Evolutionary conservation across 139 green algal species (phyloP).

Genomic region (Chlorella sp.): DNA sequence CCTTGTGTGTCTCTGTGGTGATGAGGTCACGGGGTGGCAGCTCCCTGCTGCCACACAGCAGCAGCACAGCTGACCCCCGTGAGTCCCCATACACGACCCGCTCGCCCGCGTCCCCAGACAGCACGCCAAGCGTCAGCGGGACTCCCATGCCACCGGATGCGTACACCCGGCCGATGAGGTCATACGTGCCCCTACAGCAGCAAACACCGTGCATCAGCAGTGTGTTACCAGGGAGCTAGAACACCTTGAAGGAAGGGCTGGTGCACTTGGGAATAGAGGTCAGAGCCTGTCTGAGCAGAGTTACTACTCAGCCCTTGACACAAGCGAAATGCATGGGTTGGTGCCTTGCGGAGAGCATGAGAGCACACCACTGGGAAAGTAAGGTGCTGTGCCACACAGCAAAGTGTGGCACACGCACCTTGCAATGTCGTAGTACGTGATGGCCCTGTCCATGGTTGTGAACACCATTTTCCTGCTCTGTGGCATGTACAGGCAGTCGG

Average conservation of each 20-base stretch:
- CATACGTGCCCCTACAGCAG: conserved; percentile 55
- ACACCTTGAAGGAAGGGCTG: too few species aligned
- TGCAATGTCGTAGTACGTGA: conserved; percentile 78
- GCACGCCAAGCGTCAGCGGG: conserved; percentile 48
- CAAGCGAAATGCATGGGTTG: too few species aligned
- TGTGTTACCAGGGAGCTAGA: too few species aligned
- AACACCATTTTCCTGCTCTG: conserved; percentile 52
- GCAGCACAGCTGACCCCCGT: conserved; percentile 45
- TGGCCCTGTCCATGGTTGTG: conserved; percentile 57
- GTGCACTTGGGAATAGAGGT: too few species aligned
- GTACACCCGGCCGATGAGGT: conserved; percentile 53
- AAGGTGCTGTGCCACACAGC: too few species aligned
- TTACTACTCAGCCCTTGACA: too few species aligned
- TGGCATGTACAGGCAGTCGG: conserved; percentile 48
- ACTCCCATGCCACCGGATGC: conserved; percentile 55
- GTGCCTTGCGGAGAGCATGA: too few species aligned
- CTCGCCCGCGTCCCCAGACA: conserved; percentile 41
- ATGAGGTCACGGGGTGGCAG: conserved; percentile 50
- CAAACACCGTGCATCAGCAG: too few species aligned
- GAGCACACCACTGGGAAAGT: too few species aligned
- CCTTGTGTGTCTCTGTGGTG: conserved; percentile 54
- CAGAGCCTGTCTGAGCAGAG: too few species aligned
- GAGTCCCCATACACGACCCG: conserved; percentile 62
- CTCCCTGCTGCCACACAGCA: conserved; percentile 50
- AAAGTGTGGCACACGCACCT: too few species aligned